These are phyloP conservation scores for Clathrus columnatus DNA, from an alignment of 768 basidiomycete genomes.

Conservation along the genomic window DNA sequence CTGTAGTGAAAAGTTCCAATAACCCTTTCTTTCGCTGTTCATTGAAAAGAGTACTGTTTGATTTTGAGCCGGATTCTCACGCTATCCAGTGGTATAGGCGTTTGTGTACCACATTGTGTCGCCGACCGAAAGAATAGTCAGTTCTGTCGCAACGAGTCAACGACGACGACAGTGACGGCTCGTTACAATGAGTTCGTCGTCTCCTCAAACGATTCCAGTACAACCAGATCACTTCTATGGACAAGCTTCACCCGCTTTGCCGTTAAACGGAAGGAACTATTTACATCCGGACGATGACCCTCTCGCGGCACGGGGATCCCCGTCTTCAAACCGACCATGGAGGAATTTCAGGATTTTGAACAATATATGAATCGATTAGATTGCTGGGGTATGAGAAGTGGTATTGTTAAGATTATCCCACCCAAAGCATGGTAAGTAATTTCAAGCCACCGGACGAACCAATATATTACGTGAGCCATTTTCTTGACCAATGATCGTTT, in stretches of 20 bases:
- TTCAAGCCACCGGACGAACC: constrained; percentile 1
- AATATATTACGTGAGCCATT: constrained; percentile 14
- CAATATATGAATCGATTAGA: constrained; percentile 80
- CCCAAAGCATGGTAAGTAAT: constrained; percentile 80
- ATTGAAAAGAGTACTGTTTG: too few relatives aligned
- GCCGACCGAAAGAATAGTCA: neutral
- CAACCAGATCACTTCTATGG: constrained; percentile 85
- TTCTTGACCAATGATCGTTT: constrained; percentile 10
- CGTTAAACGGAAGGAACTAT: constrained; percentile 36
- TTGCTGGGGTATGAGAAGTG: constrained; percentile 83
- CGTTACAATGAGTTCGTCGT: constrained; percentile 21
- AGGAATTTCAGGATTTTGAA: constrained; percentile 89
- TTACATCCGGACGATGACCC: constrained; percentile 76
- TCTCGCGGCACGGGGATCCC: constrained; percentile 84
- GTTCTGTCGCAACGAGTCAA: neutral
- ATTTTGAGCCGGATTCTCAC: too few relatives aligned
- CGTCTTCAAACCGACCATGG: constrained; percentile 90
- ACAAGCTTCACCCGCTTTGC: constrained; percentile 26
- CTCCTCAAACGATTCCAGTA: constrained; percentile 45
- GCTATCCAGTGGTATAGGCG: too few relatives aligned
- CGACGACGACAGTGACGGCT: neutral
- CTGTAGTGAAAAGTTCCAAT: too few relatives aligned
- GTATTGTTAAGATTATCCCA: constrained; percentile 94
- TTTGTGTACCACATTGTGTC: neutral
- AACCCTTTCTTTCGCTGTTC: too few relatives aligned